These are phyloP conservation scores for Monilinia aucupariae DNA, from an alignment of 2,329 filamentous ascomycete genomes.

Conservation along the genomic window DNA sequence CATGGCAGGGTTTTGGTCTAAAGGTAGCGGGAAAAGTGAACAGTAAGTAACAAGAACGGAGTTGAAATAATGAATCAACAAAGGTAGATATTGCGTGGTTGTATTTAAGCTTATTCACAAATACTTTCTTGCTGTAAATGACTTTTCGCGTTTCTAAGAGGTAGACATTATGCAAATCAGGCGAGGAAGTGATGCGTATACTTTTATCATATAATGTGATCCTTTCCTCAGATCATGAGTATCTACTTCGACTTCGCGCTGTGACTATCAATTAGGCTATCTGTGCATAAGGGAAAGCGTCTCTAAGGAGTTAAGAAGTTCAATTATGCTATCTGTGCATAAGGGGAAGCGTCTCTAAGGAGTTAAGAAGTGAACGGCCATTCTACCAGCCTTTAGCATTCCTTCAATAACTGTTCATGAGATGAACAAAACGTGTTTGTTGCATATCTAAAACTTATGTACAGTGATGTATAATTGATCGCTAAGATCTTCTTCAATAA, in stretches of 20 bases:
- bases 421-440: neutral
- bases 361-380: neutral
- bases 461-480: neutral
- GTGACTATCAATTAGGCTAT: neutral
- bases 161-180: too few species aligned
- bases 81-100: too few species aligned
- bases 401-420: neutral
- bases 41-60: too few species aligned
- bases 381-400: too few species aligned
- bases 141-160: too few species aligned
- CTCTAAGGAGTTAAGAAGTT: neutral
- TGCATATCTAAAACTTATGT: neutral
- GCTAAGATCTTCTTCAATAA: neutral
- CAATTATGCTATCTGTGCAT: neutral
- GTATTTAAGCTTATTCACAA: too few species aligned
- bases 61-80: too few species aligned
- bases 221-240: neutral
- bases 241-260: neutral
- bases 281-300: neutral
- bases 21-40: neutral
- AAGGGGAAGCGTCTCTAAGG: rapidly evolving
- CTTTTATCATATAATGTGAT: too few species aligned
- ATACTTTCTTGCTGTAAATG: too few species aligned
- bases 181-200: too few species aligned
- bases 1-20: neutral